Evolutionary conservation across 2,329 filamentous ascomycete species (phyloP).

Genomic region (Daldinia sp.): DNA sequence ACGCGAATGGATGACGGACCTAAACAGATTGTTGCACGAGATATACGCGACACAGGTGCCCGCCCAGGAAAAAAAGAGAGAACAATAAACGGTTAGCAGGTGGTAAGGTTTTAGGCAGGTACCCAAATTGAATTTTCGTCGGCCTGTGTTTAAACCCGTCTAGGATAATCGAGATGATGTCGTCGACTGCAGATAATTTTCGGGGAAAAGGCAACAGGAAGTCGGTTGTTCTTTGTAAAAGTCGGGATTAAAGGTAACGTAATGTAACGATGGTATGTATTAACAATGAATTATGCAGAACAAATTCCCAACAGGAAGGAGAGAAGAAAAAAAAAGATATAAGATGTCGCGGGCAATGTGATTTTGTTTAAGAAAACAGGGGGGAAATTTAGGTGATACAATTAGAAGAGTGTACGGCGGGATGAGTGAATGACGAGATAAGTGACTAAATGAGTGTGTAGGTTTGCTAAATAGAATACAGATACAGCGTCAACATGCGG

Average conservation of each 20-base stretch:
- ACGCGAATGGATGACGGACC: constrained; percentile 19
- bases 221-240: neutral
- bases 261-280: constrained; percentile 23
- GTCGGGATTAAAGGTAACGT: constrained; percentile 11
- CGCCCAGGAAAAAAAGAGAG: constrained; percentile 13
- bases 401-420: neutral
- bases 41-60: constrained; percentile 31
- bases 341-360: constrained; percentile 16
- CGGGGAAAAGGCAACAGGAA: neutral
- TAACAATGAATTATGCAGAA: constrained; percentile 35
- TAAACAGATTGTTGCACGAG: constrained; percentile 25
- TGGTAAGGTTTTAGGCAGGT: constrained; percentile 12
- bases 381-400: constrained; percentile 11
- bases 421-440: constrained; percentile 20
- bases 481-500: constrained; percentile 25
- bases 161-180: constrained; percentile 6
- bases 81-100: neutral
- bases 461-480: constrained; percentile 26
- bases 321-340: constrained; percentile 16
- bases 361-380: constrained; percentile 8
- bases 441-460: constrained; percentile 33
- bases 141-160: neutral
- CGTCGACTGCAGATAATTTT: neutral
- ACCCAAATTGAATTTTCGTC: constrained; percentile 5
- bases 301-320: constrained; percentile 16